Evolutionary conservation across 23 red algal genomes (phyloP), one percentile per base, ranked within the genome.

Genomic region (Gracilaria caudata): DNA sequence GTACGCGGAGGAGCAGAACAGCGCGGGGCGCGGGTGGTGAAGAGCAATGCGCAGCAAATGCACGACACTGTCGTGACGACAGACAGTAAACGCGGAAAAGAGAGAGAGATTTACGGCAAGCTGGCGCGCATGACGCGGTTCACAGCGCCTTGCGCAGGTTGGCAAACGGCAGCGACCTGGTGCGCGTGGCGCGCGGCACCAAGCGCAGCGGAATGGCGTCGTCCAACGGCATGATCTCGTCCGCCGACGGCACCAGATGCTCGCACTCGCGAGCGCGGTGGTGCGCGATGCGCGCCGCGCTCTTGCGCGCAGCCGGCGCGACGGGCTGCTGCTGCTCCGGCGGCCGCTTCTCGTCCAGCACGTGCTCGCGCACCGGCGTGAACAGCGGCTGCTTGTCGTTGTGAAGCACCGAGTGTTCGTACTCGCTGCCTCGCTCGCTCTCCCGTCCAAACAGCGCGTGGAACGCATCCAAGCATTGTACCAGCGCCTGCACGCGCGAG

Each of bases 191-290:
- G 20, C 65, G 65, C 32, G 65, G 65, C 37, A 28, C 17, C 7
- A 39, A 19, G 20, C 32, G 65, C 32, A 13, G 32, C 65, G 65
- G 65, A 6, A 19, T 41, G 65, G 65, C 37, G 65, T 60, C 57
- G 20, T 71, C 65, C 34, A 36, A 19, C 19, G 65, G 65, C 65
- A 71, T 71, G 14, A 71, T 71, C 37, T 71, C 65, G 20, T 71
- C 65, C 4, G 65, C 37, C 4, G 65, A 71, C 1, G 65, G 32
- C 32, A 71, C 65, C 17, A 71, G 17, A 0, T 7, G 57, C 65
- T 71, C 34, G 7, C 20, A 34, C 5, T 35, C 26, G 6, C 60
- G 8, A 8, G 60, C 60, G 57, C 57, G 57, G 10, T 60, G 57
- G 57, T 60, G 57, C 57, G 57, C 12, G 57, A 60, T 5, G 57